Percentiles rank a stretch among this genome's conserved stretches.
Evolutionary conservation across 495 filamentous ascomycete genomes (phyloP).

Genomic region (Aeminium ludgeri): DNA sequence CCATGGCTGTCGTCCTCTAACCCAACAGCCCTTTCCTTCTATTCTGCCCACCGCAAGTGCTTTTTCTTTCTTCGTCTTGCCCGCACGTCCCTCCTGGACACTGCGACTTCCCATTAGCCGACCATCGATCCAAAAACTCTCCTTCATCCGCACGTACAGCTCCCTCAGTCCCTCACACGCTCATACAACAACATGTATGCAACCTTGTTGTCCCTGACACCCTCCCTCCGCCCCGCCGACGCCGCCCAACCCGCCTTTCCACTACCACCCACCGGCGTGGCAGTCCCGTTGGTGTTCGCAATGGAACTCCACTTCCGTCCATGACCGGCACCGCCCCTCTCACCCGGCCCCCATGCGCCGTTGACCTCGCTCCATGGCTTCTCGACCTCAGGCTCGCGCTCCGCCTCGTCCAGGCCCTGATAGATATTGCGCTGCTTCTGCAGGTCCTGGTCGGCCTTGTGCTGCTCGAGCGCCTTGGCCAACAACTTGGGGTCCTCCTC

Average conservation of each 20-base stretch:
- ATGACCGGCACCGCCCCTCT: constrained; percentile 24
- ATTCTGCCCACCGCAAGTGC: too few species aligned
- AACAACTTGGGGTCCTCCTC: constrained; percentile 61
- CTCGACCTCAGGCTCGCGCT: constrained; percentile 39
- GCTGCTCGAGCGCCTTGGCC: constrained; percentile 44
- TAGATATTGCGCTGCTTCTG: constrained; percentile 35
- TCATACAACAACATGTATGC: constrained; percentile 95
- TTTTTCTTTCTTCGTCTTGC: too few species aligned
- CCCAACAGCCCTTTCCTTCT: too few species aligned
- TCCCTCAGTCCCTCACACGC: constrained; percentile 30
- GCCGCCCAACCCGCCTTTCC: constrained; percentile 43
- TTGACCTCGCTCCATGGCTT: constrained; percentile 77
- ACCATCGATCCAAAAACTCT: too few species aligned
- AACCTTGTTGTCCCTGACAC: constrained; percentile 80
- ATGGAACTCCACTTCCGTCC: constrained; percentile 35
- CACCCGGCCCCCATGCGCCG: too few species aligned
- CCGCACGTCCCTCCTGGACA: too few species aligned
- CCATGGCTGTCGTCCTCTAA: too few species aligned
- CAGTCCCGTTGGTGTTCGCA: constrained; percentile 37
- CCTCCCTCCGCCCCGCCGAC: constrained; percentile 41
- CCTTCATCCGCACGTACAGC: too few species aligned
- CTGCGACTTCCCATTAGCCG: too few species aligned
- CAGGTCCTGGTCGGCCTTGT: constrained; percentile 40
- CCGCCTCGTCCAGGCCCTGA: constrained; percentile 33
- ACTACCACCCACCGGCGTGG: constrained; percentile 31